Base-by-base conservation (phyloP, 768 basidiomycete species). In the Leucocoprinus birnbaumii region DNA sequence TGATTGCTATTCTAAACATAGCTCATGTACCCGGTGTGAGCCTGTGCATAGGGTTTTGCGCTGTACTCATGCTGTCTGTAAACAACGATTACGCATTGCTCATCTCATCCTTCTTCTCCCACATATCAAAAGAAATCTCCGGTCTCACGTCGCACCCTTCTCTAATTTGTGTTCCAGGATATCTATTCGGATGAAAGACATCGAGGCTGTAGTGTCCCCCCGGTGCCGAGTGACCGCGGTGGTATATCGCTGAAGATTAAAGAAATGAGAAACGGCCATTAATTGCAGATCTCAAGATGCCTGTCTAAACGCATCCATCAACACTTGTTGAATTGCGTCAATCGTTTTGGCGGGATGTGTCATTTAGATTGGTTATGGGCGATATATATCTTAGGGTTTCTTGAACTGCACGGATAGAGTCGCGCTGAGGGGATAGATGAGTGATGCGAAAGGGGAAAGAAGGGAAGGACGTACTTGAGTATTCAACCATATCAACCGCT, bases 161-260 rank as follows among this genome's bases (percentile, higher is more conserved):
- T 4, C 78, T 75, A 1, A 76, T 72, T 52, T 78, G 77, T 2
- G 64, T 59, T 53, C 59, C 64, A 9, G 78, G 71, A 66, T 79
- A 81, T 34, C 85, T 77, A 59, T 82, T 80, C 2, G 87, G 89
- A 61, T 91, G 87, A 2, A 95, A 73, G 9, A 95, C 89, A 62
- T 94, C 89, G 44, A 96, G 82, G 2, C 95, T 98, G 72, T 98
- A 98, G 70, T 98, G 96, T 1, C 96, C 96, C 2, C 94, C 94
- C 1, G 86, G 86, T 0, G 96, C 93, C 5, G 91, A 90, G 25
- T 78, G 74, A 2, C 96, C 96, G 61, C 98, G 95, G 67, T 99
- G 96, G 68, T 98, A 98, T 11, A 98, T 72, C 8, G 86, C 96
- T 91, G 59, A 3, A 48, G n/a, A n/a, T n/a, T 31, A 31, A n/a